Base-by-base conservation (phyloP, 1,284 basidiomycete species). In the Termitomyces sp. region DNA sequence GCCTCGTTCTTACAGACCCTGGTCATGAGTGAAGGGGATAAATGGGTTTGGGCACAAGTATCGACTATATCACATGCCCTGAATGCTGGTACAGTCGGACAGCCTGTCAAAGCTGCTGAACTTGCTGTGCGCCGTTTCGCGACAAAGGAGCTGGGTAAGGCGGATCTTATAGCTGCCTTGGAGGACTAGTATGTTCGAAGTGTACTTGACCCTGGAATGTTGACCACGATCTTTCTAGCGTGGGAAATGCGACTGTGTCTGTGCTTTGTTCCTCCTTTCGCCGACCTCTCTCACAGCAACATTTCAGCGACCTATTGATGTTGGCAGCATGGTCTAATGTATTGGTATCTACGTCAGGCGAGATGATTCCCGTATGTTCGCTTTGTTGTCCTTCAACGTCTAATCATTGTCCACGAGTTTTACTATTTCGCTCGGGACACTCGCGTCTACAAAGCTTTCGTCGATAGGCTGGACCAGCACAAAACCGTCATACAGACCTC, bases 1-100 rank as follows among this genome's bases (percentile, higher is more conserved):
- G 86, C 89, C 21, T 90, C 88, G 1, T 92, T 91, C 67, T 70
- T 92, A 63, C 90, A 92, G 69, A 89, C 87, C 6, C 73, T 92
- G 36, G 80, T 92, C 55, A 92, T 92, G 90, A 90, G 87, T 58
- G 89, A 92, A 72, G 90, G 90, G 17, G 89, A 91, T 61, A 81
- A 81, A 62, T 92, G 90, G 90, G 79, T 92, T 39, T 71, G 70
- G 50, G 73, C 77, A 0, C 82, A 88, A 61, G 78, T 81, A 10
- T 74, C 76, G 5, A 79, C 78, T 56, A 73, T 89, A 47, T 76
- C 79, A 0, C 73, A 81, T 47, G 85, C 87, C 6, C 67, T 92
- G 52, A 78, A 79, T 42, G 73, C 79, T 5, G 85, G 86, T 1
- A 78, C 78, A 12, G 75, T 74, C 53, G 86, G 84, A 4, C 78